Conservation (phyloP, 108 stramenopile genomes). For the Cyclostephanos tholiformis region DNA sequence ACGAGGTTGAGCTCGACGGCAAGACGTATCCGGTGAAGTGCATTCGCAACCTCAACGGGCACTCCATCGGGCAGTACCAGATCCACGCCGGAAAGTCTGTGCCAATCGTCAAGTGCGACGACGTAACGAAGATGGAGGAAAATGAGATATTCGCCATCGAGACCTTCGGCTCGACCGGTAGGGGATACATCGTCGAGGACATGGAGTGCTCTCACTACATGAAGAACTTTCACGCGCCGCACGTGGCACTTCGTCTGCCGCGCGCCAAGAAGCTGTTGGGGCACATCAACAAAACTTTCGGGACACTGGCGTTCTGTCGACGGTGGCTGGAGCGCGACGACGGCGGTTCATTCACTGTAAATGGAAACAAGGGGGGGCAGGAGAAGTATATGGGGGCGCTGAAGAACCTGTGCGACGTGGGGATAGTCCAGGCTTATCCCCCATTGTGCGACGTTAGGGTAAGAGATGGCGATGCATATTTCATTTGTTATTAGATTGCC, state of each 20-base stretch:
- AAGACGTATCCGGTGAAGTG: conserved; percentile 91
- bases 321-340: conserved; percentile 98
- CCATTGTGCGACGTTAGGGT: conserved; percentile 96
- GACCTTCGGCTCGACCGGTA: conserved; percentile 97
- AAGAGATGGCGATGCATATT: no score
- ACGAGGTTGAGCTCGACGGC: conserved; percentile 96
- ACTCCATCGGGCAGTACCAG: conserved; percentile 96
- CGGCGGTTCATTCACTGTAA: conserved; percentile 88
- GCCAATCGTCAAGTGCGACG: conserved; percentile 95
- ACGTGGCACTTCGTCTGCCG: conserved; percentile 93
- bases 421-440: conserved; percentile 94
- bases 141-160: conserved; percentile 99
- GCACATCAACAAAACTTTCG: conserved; percentile 99
- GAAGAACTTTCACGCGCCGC: conserved; percentile 95
- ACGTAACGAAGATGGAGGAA: conserved; percentile 97
- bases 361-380: conserved; percentile 90
- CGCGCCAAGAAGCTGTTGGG: conserved; percentile 88
- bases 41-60: conserved; percentile 97
- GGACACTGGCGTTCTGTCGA: conserved; percentile 97
- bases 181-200: conserved; percentile 97
- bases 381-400: conserved; percentile 97
- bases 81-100: conserved; percentile 98
- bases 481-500: no score
- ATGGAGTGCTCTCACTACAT: conserved; percentile 99
- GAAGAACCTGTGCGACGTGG: conserved; percentile 97